Evolutionary conservation across 108 stramenopile species (phyloP).

Genomic region (Thalassiosira profunda): DNA sequence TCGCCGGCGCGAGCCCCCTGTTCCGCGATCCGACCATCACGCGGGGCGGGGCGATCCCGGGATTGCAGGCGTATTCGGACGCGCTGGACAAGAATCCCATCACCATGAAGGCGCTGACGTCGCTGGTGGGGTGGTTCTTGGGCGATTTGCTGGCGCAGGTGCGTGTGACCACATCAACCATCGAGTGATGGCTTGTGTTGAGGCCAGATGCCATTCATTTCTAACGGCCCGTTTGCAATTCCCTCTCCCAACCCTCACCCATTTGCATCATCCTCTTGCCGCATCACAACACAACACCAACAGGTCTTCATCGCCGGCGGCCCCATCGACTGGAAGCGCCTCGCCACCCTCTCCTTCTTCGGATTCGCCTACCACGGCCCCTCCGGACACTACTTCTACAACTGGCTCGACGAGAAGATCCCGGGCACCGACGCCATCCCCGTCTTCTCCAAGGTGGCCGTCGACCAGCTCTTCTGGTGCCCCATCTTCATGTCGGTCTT

Average conservation of each 20-base stretch:
- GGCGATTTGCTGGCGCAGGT: conserved; percentile 98
- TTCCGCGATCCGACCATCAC: conserved; percentile 80
- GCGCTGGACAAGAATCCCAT: conserved; percentile 94
- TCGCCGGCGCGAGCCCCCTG: conserved; percentile 59
- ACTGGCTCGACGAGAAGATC: conserved; percentile 93
- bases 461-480: conserved; percentile 97
- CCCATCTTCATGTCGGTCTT: conserved; percentile 98
- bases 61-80: conserved; percentile 93
- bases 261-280: neutral
- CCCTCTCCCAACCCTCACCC: neutral
- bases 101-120: conserved; percentile 95
- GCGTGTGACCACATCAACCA: conserved; percentile 17
- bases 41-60: conserved; percentile 91
- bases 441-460: conserved; percentile 93
- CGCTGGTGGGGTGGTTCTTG: conserved; percentile 95
- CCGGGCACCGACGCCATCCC: conserved; percentile 80
- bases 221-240: conserved; percentile 1
- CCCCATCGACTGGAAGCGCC: conserved; percentile 94
- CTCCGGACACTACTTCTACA: conserved; percentile 99
- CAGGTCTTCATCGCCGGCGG: conserved; percentile 94
- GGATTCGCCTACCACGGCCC: conserved; percentile 98
- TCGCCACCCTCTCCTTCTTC: conserved; percentile 93
- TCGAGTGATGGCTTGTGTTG: too few relatives aligned
- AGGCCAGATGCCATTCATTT: neutral
- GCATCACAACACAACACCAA: neutral